Evolutionary conservation across 2,329 filamentous ascomycete genomes (phyloP).

Genomic region (Macrophomina phaseolina): DNA sequence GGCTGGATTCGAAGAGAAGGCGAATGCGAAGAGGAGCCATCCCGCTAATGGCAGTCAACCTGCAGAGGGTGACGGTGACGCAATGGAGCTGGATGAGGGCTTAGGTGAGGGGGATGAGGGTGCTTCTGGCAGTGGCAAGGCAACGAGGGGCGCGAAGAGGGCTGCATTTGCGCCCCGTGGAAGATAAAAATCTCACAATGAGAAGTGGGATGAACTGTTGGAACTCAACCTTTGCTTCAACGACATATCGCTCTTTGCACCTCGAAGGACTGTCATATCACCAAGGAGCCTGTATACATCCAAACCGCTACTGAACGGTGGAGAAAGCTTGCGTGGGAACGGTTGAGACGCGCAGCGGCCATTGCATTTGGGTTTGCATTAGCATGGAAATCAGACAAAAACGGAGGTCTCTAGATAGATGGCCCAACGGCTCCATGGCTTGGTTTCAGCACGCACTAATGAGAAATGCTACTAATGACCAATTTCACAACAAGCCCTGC

Average conservation of each 20-base stretch:
- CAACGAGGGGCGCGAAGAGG: constrained; percentile 6
- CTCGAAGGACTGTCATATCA: too few species aligned
- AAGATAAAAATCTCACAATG: neutral
- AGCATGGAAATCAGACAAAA: neutral
- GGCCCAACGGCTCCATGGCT: neutral
- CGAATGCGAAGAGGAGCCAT: constrained; percentile 12
- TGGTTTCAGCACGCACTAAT: neutral
- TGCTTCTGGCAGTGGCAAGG: constrained; percentile 24
- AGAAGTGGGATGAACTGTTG: too few species aligned
- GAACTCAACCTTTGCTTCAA: too few species aligned
- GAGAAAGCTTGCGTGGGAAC: neutral
- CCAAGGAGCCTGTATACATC: too few species aligned
- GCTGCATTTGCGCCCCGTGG: constrained; percentile 1
- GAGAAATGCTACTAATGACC: constrained; percentile 5
- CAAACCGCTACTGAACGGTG: too few species aligned
- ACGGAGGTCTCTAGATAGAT: neutral
- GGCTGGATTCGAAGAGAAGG: constrained; percentile 10
- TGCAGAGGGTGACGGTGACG: constrained; percentile 37
- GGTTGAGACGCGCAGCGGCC: neutral
- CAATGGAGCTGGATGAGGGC: constrained; percentile 45
- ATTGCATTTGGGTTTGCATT: neutral
- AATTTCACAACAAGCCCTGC: neutral
- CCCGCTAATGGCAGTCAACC: constrained; percentile 30
- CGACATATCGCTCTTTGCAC: too few species aligned
- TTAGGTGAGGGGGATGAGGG: constrained; percentile 31